phyloP scores from a whole-genome alignment of 768 basidiomycete species.

The Mycena haematopus region DNA sequence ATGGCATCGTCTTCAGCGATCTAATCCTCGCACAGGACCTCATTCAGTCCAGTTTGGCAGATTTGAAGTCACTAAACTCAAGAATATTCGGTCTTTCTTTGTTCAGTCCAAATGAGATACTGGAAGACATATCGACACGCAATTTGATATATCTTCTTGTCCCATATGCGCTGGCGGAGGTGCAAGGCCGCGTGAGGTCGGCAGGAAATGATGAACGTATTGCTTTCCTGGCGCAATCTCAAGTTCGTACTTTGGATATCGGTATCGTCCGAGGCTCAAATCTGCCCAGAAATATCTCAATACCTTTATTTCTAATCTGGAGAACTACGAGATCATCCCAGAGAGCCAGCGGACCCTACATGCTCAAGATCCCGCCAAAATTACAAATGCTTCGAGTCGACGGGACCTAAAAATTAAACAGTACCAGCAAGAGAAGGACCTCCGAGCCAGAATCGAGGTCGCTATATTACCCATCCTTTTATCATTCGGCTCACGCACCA shows the following conservation, averaged over 20 bases:
- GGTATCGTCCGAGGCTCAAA: not conserved
- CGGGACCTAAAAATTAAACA: constrained; percentile 92
- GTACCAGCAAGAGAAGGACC: constrained; percentile 84
- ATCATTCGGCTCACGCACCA: constrained; percentile 2
- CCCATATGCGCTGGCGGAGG: constrained; percentile 70
- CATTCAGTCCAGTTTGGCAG: constrained; percentile 57
- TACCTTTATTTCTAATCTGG: constrained; percentile 56
- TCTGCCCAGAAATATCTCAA: constrained; percentile 52
- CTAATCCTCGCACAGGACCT: constrained; percentile 53
- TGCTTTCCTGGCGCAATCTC: constrained; percentile 55
- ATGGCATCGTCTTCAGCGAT: not conserved
- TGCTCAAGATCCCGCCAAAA: constrained; percentile 50
- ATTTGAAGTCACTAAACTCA: constrained; percentile 59
- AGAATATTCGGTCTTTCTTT: constrained; percentile 67
- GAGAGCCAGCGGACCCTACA: constrained; percentile 65
- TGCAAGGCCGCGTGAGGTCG: constrained; percentile 64
- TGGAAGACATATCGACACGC: constrained; percentile 82
- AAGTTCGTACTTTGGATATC: constrained; percentile 51
- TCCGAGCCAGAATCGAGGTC: constrained; percentile 76
- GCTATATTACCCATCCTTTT: not conserved
- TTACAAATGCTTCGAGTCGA: constrained; percentile 70
- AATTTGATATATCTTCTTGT: constrained; percentile 80
- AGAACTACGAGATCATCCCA: constrained; percentile 71
- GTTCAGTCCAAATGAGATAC: constrained; percentile 83
- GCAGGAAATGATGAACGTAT: constrained; percentile 65